A percentile compares a stretch with the other conserved stretches of the same genome.
Conservation (phyloP, 2,329 filamentous ascomycete genomes). For the Exophiala sp. region DNA sequence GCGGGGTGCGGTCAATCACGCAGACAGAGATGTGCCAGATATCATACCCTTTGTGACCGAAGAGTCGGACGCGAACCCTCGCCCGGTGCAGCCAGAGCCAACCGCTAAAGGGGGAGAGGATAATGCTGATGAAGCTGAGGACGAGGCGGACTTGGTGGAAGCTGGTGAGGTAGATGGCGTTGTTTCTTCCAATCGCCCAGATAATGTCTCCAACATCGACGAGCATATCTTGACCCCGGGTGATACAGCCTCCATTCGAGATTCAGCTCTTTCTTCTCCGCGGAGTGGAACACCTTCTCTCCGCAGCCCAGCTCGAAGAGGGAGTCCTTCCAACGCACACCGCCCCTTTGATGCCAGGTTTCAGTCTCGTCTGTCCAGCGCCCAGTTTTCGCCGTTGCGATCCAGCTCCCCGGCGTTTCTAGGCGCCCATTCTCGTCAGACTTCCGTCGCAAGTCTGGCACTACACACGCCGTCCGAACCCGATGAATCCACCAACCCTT, state of each 20-base stretch:
- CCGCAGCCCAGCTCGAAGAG: constrained; percentile 55
- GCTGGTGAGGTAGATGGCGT: constrained; percentile 8
- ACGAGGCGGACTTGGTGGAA: not conserved
- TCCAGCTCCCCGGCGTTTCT: constrained; percentile 72
- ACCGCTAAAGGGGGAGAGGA: constrained; percentile 24
- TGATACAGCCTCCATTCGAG: constrained; percentile 72
- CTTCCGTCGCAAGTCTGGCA: constrained; percentile 68
- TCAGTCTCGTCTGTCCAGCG: constrained; percentile 71
- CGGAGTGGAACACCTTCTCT: constrained; percentile 29
- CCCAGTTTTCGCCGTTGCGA: constrained; percentile 53
- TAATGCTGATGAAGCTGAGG: constrained; percentile 17
- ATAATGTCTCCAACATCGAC: constrained; percentile 44
- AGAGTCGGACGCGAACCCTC: not conserved
- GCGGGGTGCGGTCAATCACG: constrained; percentile 22
- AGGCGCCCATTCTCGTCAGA: constrained; percentile 70
- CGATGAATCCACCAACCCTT: constrained; percentile 71
- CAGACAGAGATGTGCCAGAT: constrained; percentile 30
- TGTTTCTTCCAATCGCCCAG: constrained; percentile 4
- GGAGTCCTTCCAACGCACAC: constrained; percentile 74
- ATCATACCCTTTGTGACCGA: constrained; percentile 11
- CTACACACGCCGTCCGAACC: constrained; percentile 52
- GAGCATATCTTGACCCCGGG: constrained; percentile 74
- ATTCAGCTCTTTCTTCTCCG: constrained; percentile 51
- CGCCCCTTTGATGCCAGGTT: constrained; percentile 93
- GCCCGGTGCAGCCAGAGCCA: constrained; percentile 8